Evolutionary conservation across 2,329 filamentous ascomycete genomes (phyloP), one percentile per base, ranked within the genome.

Genomic region (Xylariales sp.): DNA sequence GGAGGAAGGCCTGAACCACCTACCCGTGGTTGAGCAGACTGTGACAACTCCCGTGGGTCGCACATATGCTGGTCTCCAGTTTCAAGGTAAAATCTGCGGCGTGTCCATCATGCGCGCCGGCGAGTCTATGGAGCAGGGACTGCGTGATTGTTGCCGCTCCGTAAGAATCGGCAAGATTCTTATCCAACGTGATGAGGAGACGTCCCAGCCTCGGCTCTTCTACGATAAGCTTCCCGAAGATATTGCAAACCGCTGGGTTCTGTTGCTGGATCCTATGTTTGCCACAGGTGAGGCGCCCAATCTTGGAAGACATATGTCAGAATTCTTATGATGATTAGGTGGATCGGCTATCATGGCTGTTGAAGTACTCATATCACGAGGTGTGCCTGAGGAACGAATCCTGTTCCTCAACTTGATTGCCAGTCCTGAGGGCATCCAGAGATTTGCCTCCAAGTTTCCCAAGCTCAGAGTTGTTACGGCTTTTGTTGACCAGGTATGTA

Each of bases 61-160:
- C 46, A 79, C 80, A 37, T 98, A 98, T 65, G 79, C 85, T 23
- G 93, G 93, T 19, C 86, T 98, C 47, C 85, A 86, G 66, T 98
- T 98, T 56, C 85, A 97, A 61, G 93, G 93, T 48, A 96, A 97
- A 68, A 98, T 98, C 52, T 98, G 93, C 57, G 93, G 93, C 38
- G 93, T 98, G 13, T 95, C 88, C 6, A 98, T 98, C 54, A 97
- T 98, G 93, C 81, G 93, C 47, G 93, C 93, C 11, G 93, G 93
- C 36, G 93, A 98, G 67, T 88, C 91, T 42, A 98, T 98, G 93
- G 93, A 98, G 67, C 89, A 97, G 65, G 93, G 91, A 3, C 69
- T 98, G 44, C 78, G 93, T 43, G 91, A 98, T 64, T 98, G 93
- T 67, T 98, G 93, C 67, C 84, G 93, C 37, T 95, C 88, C n/a